Evolutionary conservation across 1,139 yeast species (phyloP).

Genomic region (Kluyveromyces marxianus): DNA sequence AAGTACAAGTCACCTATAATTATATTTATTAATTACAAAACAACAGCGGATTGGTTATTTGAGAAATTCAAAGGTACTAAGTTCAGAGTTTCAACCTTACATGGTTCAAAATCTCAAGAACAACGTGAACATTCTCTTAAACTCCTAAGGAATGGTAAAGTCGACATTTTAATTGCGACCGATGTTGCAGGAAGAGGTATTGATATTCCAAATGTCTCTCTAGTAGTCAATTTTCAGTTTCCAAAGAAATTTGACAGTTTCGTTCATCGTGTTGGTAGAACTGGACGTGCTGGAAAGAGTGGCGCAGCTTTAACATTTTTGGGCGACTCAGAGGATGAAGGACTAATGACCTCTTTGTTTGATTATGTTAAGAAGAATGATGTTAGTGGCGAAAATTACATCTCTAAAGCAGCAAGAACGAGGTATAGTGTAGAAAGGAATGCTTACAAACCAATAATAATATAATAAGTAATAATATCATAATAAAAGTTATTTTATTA

Average conservation of each 20-base stretch:
- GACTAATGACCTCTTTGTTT: slow-evolving; percentile 42
- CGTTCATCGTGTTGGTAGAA: slow-evolving; percentile 89
- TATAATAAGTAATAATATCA: slow-evolving; percentile 6
- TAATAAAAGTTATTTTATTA: not conserved
- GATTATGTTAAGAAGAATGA: slow-evolving; percentile 18
- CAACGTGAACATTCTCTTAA: slow-evolving; percentile 81
- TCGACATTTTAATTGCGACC: slow-evolving; percentile 93
- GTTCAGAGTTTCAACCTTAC: slow-evolving; percentile 54
- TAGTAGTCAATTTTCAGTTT: slow-evolving; percentile 86
- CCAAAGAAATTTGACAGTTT: slow-evolving; percentile 70
- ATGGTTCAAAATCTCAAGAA: slow-evolving; percentile 85
- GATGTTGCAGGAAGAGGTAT: slow-evolving; percentile 99
- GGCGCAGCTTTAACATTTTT: slow-evolving; percentile 75
- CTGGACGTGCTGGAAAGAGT: slow-evolving; percentile 84
- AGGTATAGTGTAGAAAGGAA: slow-evolving; percentile 14
- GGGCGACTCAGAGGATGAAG: slow-evolving; percentile 49
- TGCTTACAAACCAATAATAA: slow-evolving; percentile 14
- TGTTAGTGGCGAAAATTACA: slow-evolving; percentile 14
- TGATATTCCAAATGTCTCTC: slow-evolving; percentile 77
- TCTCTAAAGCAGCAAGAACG: slow-evolving; percentile 13
- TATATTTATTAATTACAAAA: slow-evolving; percentile 72
- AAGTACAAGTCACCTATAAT: slow-evolving; percentile 53
- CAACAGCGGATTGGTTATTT: slow-evolving; percentile 61
- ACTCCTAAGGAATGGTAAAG: slow-evolving; percentile 75
- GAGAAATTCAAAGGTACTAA: slow-evolving; percentile 40